Percentiles rank a stretch among this genome's conserved stretches.
Conservation (phyloP, 306 rosid species). For the Vigna trinervia region DNA sequence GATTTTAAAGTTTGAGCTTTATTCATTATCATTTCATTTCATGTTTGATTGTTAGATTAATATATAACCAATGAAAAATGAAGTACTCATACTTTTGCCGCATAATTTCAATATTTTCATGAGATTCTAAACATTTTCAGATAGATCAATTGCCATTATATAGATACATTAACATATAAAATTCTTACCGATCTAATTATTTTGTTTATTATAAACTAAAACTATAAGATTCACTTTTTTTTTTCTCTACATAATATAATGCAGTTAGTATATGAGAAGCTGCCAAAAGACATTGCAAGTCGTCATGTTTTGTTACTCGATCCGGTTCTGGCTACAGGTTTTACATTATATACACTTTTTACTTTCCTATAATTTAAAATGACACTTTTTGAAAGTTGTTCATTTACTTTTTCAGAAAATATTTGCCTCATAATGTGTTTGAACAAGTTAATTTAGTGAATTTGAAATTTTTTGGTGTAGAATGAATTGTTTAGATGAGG, state of each 20-base stretch:
- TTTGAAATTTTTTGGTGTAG: too few species aligned
- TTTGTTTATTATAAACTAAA: too few species aligned
- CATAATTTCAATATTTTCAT: too few species aligned
- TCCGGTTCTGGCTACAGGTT: slow-evolving; percentile 93
- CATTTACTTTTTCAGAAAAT: neutral
- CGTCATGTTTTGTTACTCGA: slow-evolving; percentile 89
- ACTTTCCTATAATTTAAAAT: neutral
- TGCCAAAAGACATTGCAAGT: slow-evolving; percentile 83
- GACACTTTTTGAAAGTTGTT: neutral
- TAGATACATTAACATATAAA: neutral
- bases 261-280: slow-evolving; percentile 86
- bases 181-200: neutral
- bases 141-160: neutral
- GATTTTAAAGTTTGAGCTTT: too few species aligned
- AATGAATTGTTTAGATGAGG: too few species aligned
- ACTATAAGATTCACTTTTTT: too few species aligned
- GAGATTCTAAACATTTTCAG: neutral
- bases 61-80: neutral
- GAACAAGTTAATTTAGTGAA: too few species aligned
- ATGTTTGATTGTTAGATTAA: too few species aligned
- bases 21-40: too few species aligned
- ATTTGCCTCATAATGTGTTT: too few species aligned
- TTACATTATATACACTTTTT: neutral
- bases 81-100: too few species aligned
- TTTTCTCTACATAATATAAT: neutral